phyloP scores from a whole-genome alignment of 2,329 filamentous ascomycete genomes.

The Trichoderma aggressivum region DNA sequence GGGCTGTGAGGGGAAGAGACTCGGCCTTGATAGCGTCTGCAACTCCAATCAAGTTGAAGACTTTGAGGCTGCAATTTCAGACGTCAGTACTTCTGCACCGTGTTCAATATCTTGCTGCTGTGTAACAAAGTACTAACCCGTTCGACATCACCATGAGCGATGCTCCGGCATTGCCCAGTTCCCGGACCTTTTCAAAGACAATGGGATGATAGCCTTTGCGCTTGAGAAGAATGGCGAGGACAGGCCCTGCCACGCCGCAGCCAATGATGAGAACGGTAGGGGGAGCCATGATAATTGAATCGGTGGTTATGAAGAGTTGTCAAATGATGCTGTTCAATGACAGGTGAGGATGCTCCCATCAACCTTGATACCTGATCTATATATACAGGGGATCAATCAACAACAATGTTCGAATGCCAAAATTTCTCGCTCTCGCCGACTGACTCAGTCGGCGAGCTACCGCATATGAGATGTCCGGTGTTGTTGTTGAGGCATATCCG shows the following conservation, averaged over 20 bases:
- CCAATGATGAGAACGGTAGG: constrained; percentile 26
- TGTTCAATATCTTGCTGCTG: neutral
- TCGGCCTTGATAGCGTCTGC: constrained; percentile 18
- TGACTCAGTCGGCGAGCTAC: neutral
- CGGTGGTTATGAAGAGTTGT: neutral
- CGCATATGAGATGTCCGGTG: neutral
- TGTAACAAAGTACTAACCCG: constrained; percentile 18
- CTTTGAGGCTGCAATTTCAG: constrained; percentile 20
- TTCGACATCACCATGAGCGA: constrained; percentile 29
- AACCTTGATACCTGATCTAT: neutral
- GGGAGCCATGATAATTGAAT: neutral
- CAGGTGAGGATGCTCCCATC: neutral
- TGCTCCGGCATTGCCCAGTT: constrained; percentile 26
- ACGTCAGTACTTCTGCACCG: neutral
- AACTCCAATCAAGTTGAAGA: constrained; percentile 24
- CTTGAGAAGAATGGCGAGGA: constrained; percentile 24
- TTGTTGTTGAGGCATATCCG: neutral
- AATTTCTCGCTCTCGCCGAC: neutral
- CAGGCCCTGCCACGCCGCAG: constrained; percentile 26
- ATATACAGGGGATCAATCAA: neutral
- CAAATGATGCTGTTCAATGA: neutral
- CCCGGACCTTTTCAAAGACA: constrained; percentile 26
- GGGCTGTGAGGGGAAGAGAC: constrained; percentile 21
- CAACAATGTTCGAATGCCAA: neutral
- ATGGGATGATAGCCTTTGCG: constrained; percentile 27